Percentiles rank a stretch among this genome's conserved stretches.
phyloP scores from a whole-genome alignment of 202 grass and related monocot genomes.

The Elaeis oleifera region DNA sequence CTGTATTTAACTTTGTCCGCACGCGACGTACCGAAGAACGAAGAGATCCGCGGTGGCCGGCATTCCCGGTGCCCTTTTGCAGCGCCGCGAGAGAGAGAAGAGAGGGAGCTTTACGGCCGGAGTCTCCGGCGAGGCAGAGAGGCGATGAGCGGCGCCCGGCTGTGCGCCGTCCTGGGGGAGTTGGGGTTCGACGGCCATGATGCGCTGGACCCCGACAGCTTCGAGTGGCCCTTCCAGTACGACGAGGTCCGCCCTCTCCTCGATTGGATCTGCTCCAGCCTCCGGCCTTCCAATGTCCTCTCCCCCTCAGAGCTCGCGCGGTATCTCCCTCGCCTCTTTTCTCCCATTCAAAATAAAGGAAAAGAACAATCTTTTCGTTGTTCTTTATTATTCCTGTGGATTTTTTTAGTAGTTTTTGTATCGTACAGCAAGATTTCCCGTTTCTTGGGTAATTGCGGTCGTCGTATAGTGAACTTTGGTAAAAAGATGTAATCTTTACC shows the following conservation, averaged over 20 bases:
- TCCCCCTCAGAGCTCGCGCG: slow-evolving; percentile 62
- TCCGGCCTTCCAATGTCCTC: slow-evolving; percentile 71
- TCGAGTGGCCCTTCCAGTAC: slow-evolving; percentile 94
- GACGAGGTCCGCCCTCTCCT: slow-evolving; percentile 55
- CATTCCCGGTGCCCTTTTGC: too few relatives aligned
- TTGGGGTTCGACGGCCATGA: slow-evolving; percentile 59
- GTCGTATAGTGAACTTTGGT: too few relatives aligned
- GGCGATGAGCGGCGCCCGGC: slow-evolving; percentile 66
- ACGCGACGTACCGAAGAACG: too few relatives aligned
- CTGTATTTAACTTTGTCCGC: too few relatives aligned
- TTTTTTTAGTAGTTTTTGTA: not conserved
- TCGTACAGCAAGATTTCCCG: not conserved
- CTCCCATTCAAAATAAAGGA: too few relatives aligned
- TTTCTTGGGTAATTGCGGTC: too few relatives aligned
- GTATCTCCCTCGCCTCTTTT: slow-evolving; percentile 20
- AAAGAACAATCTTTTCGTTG: too few relatives aligned
- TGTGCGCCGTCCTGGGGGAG: slow-evolving; percentile 56
- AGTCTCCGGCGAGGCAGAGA: not conserved
- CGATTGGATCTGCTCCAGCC: slow-evolving; percentile 67
- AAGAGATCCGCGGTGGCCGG: too few relatives aligned
- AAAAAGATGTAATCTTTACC: too few relatives aligned
- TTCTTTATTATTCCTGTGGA: not conserved
- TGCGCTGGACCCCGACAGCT: slow-evolving; percentile 61
- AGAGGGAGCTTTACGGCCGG: not conserved
- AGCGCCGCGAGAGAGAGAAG: too few relatives aligned